Evolutionary conservation across 768 basidiomycete genomes (phyloP), one percentile per base, ranked within the genome.

Genomic region (Hypsizygus marmoreus): DNA sequence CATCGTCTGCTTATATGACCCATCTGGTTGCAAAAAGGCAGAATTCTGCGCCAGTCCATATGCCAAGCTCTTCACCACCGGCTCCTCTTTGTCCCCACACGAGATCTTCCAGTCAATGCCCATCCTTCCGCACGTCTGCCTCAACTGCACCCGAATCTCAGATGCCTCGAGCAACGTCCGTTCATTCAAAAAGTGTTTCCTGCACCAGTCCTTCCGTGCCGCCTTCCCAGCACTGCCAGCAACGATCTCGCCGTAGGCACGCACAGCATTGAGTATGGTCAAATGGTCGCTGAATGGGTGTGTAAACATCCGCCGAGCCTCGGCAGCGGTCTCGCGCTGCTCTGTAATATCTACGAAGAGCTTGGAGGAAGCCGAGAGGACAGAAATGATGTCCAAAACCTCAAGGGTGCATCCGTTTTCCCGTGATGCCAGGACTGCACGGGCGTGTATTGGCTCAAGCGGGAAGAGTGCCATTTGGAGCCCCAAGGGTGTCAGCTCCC

Each of bases 211-310:
- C 51, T 68, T 73, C 50, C 81, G 66, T 4, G 65, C 74, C 17
- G 58, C 56, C 57, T 79, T 81, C 42, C 60, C 68, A 46, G 77
- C 80, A 20, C 61, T 67, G 22, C 39, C 43, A 6, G 59, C 59
- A 4, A 73, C 68, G n/a, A 88, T 71, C 29, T 91, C 89, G 47
- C 84, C 77, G 62, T 91, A 97, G 14, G 90, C 81, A 8, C 81
- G 77, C 19, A 95, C 71, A n/a, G 85, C 84, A 55, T 95, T 95
- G 51, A 97, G 77, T 43, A 88, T 76, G 16, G 91, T 95, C 52
- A 95, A 71, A 65, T 99, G 97, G 65, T 99, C 97, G 4, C 97
- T 95, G 24, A 83, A 78, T 0, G 83, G 70, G 66, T 95, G 90
- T 6, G 81, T 72, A 62, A 98, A 97, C 64, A 88, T 89, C 30